Evolutionary conservation across 1,284 basidiomycete species (phyloP).

Genomic region (Microbotryomycetes sp.): DNA sequence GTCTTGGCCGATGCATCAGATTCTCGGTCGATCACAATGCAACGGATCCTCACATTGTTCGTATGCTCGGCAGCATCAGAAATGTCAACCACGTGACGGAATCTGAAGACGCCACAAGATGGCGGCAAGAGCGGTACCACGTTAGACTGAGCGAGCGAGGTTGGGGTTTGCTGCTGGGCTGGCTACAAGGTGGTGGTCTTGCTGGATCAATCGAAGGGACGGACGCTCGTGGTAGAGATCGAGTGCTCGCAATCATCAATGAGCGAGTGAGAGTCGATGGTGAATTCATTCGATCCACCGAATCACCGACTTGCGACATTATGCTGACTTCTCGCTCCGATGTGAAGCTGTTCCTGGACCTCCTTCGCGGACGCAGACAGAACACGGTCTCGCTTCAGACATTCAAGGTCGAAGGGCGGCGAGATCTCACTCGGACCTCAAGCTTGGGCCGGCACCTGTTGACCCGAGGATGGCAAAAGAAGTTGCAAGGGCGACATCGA

Average conservation of each 20-base stretch:
- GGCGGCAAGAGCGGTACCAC: slow-evolving; percentile 83
- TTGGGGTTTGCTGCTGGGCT: slow-evolving; percentile 85
- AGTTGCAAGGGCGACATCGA: slow-evolving; percentile 59
- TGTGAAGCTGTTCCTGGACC: slow-evolving; percentile 29
- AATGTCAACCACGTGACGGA: slow-evolving; percentile 68
- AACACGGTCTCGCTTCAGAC: slow-evolving; percentile 5
- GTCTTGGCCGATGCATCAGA: slow-evolving; percentile 8
- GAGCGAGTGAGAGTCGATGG: slow-evolving; percentile 87
- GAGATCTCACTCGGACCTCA: slow-evolving; percentile 47
- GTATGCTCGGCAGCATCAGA: slow-evolving; percentile 73
- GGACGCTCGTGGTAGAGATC: slow-evolving; percentile 59
- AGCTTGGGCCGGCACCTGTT: slow-evolving; percentile 72
- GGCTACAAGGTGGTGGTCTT: slow-evolving; percentile 86
- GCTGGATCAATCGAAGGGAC: slow-evolving; percentile 65
- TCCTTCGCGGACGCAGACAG: slow-evolving; percentile 5
- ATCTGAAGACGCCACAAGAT: slow-evolving; percentile 68
- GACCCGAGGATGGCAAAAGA: slow-evolving; percentile 71
- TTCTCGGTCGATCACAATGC: slow-evolving; percentile 35
- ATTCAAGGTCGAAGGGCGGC: not conserved
- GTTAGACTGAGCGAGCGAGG: slow-evolving; percentile 86
- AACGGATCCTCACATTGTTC: slow-evolving; percentile 63
- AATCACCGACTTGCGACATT: not conserved
- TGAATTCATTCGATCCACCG: slow-evolving; percentile 44
- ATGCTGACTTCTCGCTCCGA: not conserved
- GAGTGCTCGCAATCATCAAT: slow-evolving; percentile 89